phyloP scores from a whole-genome alignment of 202 grass and related monocot genomes.

The Zizania palustris region DNA sequence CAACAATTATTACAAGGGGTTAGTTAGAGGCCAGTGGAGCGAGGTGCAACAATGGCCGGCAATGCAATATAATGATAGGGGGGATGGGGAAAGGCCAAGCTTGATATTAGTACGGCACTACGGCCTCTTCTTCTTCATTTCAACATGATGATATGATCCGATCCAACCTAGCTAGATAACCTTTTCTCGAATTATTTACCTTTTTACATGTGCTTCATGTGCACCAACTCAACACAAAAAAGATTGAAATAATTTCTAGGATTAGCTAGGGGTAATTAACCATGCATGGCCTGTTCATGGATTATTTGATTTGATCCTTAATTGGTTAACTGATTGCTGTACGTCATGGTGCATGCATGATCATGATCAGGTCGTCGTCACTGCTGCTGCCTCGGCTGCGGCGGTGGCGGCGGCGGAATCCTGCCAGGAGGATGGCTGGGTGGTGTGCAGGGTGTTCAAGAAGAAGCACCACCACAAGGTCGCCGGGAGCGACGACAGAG shows the following conservation, averaged over 20 bases:
- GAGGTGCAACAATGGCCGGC: not conserved
- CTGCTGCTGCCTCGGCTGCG: not conserved
- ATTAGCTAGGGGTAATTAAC: slow-evolving; percentile 45
- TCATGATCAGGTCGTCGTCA: slow-evolving; percentile 32
- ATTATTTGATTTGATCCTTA: too few species aligned
- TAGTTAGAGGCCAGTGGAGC: too few species aligned
- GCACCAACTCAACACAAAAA: slow-evolving; percentile 54
- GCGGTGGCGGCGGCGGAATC: slow-evolving; percentile 45
- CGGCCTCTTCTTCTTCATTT: not conserved
- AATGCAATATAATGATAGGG: slow-evolving; percentile 7
- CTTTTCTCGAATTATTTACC: slow-evolving; percentile 46
- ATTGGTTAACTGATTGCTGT: not conserved
- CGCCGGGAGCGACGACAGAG: slow-evolving; percentile 32
- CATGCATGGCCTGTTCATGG: not conserved
- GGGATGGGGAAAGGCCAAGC: too few species aligned
- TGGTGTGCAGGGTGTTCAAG: slow-evolving; percentile 98
- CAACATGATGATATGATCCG: not conserved
- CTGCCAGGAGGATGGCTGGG: slow-evolving; percentile 92
- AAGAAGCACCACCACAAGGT: slow-evolving; percentile 91
- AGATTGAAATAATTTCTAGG: not conserved
- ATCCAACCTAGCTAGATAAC: not conserved
- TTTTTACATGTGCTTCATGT: slow-evolving; percentile 62
- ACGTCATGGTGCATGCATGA: slow-evolving; percentile 6
- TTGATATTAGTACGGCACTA: not conserved
- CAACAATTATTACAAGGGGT: too few species aligned